These are phyloP conservation scores for Floccularia luteovirens DNA, from an alignment of 768 basidiomycete species.

Conservation along the genomic window DNA sequence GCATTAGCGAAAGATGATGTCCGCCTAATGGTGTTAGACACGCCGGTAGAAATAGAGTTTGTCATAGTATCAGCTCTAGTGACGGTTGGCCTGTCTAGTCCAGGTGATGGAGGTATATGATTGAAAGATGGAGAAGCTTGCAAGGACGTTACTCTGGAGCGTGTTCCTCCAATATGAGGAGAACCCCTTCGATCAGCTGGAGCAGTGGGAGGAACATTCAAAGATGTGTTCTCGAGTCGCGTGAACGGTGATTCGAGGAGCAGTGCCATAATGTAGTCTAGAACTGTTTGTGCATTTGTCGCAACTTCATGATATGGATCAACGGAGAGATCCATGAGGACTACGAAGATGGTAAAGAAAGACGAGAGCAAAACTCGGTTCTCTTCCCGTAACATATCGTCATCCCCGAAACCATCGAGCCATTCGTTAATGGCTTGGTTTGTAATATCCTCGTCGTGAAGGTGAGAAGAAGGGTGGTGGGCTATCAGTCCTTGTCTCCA, in stretches of 20 bases:
- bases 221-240: constrained; percentile 58
- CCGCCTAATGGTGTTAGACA: constrained; percentile 62
- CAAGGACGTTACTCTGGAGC: constrained; percentile 41
- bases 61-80: constrained; percentile 57
- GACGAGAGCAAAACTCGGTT: constrained; percentile 82
- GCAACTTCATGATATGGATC: constrained; percentile 94
- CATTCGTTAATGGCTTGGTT: constrained; percentile 70
- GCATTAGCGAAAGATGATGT: constrained; percentile 80
- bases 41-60: constrained; percentile 51
- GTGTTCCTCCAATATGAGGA: constrained; percentile 19
- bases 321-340: constrained; percentile 82
- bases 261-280: constrained; percentile 89
- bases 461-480: constrained; percentile 17
- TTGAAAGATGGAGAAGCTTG: constrained; percentile 37
- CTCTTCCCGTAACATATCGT: constrained; percentile 63
- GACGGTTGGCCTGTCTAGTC: constrained; percentile 36
- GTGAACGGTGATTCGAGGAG: constrained; percentile 87
- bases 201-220: constrained; percentile 41
- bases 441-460: constrained; percentile 66
- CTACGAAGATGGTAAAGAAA: constrained; percentile 88
- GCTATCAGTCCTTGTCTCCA: constrained; percentile 38
- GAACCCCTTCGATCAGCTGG: constrained; percentile 28
- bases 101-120: constrained; percentile 37
- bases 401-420: constrained; percentile 62
- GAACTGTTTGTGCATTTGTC: constrained; percentile 80